A percentile compares a stretch with the other conserved stretches of the same genome.
Conservation (phyloP, 192 early-diverging fungal genomes). For the Coemansia sp. region DNA sequence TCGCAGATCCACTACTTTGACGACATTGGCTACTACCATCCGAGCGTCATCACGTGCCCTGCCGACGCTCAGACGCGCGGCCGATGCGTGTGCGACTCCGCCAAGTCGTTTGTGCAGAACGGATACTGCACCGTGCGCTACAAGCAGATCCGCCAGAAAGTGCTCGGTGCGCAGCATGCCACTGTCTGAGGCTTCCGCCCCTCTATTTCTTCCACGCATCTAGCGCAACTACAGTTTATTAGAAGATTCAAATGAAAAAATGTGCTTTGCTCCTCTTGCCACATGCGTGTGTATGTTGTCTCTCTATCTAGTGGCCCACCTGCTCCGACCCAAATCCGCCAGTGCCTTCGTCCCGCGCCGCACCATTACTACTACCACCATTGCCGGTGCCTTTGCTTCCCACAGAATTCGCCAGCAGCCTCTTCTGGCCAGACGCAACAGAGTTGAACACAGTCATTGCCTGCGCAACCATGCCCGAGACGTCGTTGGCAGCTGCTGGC, state of each 20-base stretch:
- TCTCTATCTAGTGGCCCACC: constrained; percentile 23
- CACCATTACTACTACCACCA: too few species aligned
- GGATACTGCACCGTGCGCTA: constrained; percentile 10
- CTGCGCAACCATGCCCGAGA: constrained; percentile 88
- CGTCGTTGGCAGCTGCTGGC: constrained; percentile 79
- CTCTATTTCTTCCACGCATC: too few species aligned
- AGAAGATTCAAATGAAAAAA: neutral
- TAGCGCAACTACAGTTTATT: neutral
- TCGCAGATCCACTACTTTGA: constrained; percentile 66
- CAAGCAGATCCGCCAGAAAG: neutral
- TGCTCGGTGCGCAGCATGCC: neutral
- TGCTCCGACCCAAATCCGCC: constrained; percentile 52
- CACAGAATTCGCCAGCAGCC: neutral
- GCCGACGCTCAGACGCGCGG: neutral
- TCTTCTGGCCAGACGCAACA: constrained; percentile 32
- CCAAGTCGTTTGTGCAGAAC: constrained; percentile 14
- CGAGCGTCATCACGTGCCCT: constrained; percentile 13
- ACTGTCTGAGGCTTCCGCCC: too few species aligned
- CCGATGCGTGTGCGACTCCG: constrained; percentile 7
- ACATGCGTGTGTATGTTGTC: too few species aligned
- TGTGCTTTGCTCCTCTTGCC: neutral
- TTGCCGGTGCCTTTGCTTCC: neutral
- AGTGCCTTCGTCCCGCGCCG: constrained; percentile 9
- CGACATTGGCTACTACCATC: constrained; percentile 64
- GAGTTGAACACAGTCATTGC: constrained; percentile 55